Base-by-base conservation (phyloP, 352 stramenopile genomes). In the Phytophthora citricola region DNA sequence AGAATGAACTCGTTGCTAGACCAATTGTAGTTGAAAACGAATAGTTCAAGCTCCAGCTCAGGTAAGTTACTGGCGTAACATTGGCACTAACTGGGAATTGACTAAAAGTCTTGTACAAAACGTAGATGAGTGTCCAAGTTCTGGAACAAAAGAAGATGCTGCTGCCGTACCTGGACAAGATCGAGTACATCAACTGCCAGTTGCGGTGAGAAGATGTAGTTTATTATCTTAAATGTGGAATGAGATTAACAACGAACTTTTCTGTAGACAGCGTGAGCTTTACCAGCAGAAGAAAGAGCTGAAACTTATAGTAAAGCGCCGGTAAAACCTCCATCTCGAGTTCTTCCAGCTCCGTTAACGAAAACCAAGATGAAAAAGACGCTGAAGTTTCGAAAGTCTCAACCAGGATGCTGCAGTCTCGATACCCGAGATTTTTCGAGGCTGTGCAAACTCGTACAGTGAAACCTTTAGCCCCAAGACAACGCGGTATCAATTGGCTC, bases 131-230 rank as follows among this genome's bases (percentile, higher is more conserved):
- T 31, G 75, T 88, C 12, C 69, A 87, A 41, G 65, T 52, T 22
- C 56, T 92, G 3, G 81, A 90, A 60, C 79, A 92, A 39, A 95
- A 94, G 71, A 92, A 91, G 43, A 88, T 87, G 79, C 53, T 94
- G 49, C 71, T 95, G 26, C 87, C 87, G 40, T 95, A 94, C 47
- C 62, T 95, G 27, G 82, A 95, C 61, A 90, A 93, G 71, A 93
- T 95, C 48, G 87, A 95, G 69, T 95, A 95, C 63, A 92, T 95
- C 57, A 93, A 93, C 66, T 83, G 76, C 43, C 83, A 95, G 60
- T 66, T 95, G 47, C 76, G 75, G 70, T 87, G 63, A 50, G 75
- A 20, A 43, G 57, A 36, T 12, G 8, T 12, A 12, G 7, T 9
- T 36, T 36, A 8, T 36, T 36, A 4, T 36, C 31, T 36, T 36